Evolutionary conservation across 345 rosid species (phyloP).

Genomic region (Euclidium syriacum): DNA sequence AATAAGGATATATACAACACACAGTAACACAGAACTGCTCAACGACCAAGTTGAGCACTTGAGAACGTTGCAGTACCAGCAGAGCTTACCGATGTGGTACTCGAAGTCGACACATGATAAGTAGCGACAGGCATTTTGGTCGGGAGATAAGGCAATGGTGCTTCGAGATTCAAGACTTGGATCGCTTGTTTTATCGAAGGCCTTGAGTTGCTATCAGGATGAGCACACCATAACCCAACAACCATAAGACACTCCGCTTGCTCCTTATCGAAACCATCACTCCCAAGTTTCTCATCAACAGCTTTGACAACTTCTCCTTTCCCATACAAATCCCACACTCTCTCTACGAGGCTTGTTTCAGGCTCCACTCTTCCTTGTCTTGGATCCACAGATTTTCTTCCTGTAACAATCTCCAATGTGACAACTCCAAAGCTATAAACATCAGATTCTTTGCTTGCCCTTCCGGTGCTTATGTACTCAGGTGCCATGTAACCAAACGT

Average conservation of each 20-base stretch:
- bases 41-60: conserved; percentile 35
- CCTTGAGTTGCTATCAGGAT: conserved; percentile 40
- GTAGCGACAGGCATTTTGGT: conserved; percentile 38
- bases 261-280: conserved; percentile 30
- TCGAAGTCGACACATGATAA: conserved; percentile 29
- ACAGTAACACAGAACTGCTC: background rate
- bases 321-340: conserved; percentile 47
- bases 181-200: conserved; percentile 53
- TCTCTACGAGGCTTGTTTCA: conserved; percentile 39
- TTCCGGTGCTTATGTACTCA: conserved; percentile 44
- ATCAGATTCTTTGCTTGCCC: conserved; percentile 46
- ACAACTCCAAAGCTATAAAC: conserved; percentile 48
- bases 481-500: conserved; percentile 55
- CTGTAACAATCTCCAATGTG: conserved; percentile 36
- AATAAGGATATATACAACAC: background rate
- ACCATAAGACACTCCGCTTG: conserved; percentile 40
- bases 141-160: conserved; percentile 41
- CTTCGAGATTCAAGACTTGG: conserved; percentile 43
- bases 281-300: conserved; percentile 33
- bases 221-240: conserved; percentile 61
- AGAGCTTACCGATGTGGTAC: conserved; percentile 25
- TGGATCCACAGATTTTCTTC: conserved; percentile 36
- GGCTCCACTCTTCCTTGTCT: conserved; percentile 11
- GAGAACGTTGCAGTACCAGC: conserved; percentile 29
- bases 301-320: conserved; percentile 18